Evolutionary conservation across 768 basidiomycete genomes (phyloP), one percentile per base, ranked within the genome.

Genomic region (Infundibulicybe gibba): DNA sequence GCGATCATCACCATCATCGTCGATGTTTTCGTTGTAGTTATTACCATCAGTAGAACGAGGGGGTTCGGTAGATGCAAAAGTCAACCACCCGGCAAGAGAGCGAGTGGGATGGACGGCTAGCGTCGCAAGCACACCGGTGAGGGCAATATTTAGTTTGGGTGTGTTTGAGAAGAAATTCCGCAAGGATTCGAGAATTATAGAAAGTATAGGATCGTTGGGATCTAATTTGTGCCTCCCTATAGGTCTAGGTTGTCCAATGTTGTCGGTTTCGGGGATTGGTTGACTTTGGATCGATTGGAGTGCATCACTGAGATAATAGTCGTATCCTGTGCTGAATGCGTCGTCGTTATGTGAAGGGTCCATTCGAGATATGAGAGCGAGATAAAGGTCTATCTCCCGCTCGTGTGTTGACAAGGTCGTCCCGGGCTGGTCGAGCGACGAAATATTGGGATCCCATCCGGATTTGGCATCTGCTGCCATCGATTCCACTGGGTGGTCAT

Each of bases 81-180:
- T 85, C 40, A 97, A 61, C 94, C 94, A 98, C 1, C 94, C 93
- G 0, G 85, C 81, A 19, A 97, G 70, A 2, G 89, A 90, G 6
- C 94, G 79, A 59, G 90, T 76, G 3, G 94, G 90, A 58, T 92
- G 90, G n/a, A 84, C 69, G 0, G 91, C 90, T 14, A 98, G 68
- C 10, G 83, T 79, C 3, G 90, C 83, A 31, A 97, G 67, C 3
- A 85, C 80, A 16, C 90, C 90, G 3, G 91, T 97, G 51, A 98
- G 65, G 0, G 87, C 87, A 44, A 98, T 80, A 61, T 98, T 98
- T 63, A 78, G 81, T 53, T 94, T 88, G 11, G 94, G 83, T 0
- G 86, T 74, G 53, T 95, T 92, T 12, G 80, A 79, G 64, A 97
- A 90, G 74, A 97, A 95, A 49, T 71, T 74, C 43, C 87, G 69